Evolutionary conservation across 2,329 filamentous ascomycete genomes (phyloP).

Genomic region (Myriosclerotinia scirpicola): DNA sequence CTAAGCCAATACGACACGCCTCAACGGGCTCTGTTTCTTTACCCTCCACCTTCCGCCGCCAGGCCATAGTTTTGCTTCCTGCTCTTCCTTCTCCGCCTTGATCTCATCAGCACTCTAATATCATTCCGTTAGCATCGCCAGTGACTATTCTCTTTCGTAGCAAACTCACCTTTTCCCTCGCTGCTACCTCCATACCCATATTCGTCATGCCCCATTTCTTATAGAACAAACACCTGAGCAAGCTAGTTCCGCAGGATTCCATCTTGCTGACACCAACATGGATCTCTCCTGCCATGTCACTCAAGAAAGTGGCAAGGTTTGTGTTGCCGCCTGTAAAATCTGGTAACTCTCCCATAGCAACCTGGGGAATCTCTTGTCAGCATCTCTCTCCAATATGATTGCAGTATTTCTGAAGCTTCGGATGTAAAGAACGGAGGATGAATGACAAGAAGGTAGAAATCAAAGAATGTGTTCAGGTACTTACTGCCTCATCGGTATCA

Average conservation of each 20-base stretch:
- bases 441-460: neutral
- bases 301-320: neutral
- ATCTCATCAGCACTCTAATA: neutral
- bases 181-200: too few relatives aligned
- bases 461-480: neutral
- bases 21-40: neutral
- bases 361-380: neutral
- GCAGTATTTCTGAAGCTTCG: accelerated
- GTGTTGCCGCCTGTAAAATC: neutral
- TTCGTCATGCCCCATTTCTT: neutral
- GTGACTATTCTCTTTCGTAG: neutral
- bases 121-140: neutral
- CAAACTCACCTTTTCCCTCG: neutral
- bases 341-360: neutral
- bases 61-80: neutral
- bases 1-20: neutral
- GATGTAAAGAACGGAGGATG: neutral
- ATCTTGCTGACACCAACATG: too few relatives aligned
- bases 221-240: neutral
- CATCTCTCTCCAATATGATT: neutral
- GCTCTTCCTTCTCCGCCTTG: neutral
- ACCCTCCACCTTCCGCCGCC: neutral
- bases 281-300: neutral
- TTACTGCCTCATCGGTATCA: neutral
- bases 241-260: neutral